Conservation (phyloP, 495 filamentous ascomycete species). For the Podospora tetraspora region DNA sequence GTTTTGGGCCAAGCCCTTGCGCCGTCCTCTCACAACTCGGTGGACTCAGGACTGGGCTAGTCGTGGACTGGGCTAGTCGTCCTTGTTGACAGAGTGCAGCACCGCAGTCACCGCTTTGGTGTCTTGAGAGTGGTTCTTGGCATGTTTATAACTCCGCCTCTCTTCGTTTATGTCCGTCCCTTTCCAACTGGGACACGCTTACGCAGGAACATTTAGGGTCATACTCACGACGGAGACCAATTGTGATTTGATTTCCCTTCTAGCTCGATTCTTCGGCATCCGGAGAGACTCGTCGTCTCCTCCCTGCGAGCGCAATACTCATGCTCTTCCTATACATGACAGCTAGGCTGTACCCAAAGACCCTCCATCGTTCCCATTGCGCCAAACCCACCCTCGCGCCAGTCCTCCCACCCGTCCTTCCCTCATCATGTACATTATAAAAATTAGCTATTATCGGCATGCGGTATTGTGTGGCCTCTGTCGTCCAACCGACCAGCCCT, state of each 20-base stretch:
- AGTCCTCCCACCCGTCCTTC: neutral
- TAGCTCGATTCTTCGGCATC: neutral
- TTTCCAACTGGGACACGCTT: neutral
- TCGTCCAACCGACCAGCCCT: neutral
- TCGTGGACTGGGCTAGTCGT: too few species aligned
- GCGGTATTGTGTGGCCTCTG: conserved; percentile 17
- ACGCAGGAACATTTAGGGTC: too few species aligned
- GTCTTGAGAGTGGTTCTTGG: neutral
- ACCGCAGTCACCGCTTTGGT: neutral
- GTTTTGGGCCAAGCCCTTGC: neutral
- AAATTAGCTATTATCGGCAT: conserved; percentile 33
- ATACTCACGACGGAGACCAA: too few species aligned
- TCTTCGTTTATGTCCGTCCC: neutral
- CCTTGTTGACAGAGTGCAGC: too few species aligned
- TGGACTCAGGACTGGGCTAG: too few species aligned
- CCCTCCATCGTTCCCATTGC: conserved; percentile 1
- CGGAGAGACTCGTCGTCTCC: neutral
- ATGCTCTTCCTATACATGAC: neutral
- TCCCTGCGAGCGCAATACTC: neutral
- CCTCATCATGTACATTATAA: conserved; percentile 24
- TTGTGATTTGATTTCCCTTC: neutral
- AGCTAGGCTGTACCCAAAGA: neutral
- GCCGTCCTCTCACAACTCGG: neutral
- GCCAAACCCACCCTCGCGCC: neutral
- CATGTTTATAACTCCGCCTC: neutral